A percentile compares a stretch with the other conserved stretches of the same genome.
phyloP scores from a whole-genome alignment of 2,329 filamentous ascomycete species.

The Lecanoromycetidae sp. region DNA sequence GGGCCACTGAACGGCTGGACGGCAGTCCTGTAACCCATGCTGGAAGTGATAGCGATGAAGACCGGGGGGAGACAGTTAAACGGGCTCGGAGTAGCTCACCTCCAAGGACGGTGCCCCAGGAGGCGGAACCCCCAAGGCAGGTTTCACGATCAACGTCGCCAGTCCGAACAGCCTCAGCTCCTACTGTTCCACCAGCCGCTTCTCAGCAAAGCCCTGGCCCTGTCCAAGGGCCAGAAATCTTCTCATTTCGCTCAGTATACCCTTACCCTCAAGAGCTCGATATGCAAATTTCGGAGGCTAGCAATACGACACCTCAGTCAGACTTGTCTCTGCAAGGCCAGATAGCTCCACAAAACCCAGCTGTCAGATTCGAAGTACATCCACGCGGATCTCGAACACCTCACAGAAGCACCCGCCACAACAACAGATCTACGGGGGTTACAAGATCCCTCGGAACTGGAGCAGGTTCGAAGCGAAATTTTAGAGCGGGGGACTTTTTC shows the following conservation, averaged over 20 bases:
- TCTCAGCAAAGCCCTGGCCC: constrained; percentile 18
- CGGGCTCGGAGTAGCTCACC: constrained; percentile 29
- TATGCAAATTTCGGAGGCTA: constrained; percentile 31
- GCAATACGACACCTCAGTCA: constrained; percentile 17
- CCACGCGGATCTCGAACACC: constrained; percentile 31
- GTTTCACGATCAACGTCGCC: constrained; percentile 24
- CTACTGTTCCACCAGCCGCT: constrained; percentile 18
- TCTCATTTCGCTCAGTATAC: constrained; percentile 34
- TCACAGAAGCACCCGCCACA: constrained; percentile 30
- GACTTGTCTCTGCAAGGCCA: constrained; percentile 23
- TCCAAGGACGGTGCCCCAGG: constrained; percentile 25
- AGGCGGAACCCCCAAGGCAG: constrained; percentile 23
- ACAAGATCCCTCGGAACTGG: constrained; percentile 29
- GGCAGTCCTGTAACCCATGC: constrained; percentile 26
- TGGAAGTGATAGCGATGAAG: constrained; percentile 33
- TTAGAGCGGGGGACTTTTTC: constrained; percentile 38
- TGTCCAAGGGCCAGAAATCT: constrained; percentile 26
- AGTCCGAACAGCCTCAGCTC: constrained; percentile 21
- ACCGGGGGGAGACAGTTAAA: constrained; percentile 29
- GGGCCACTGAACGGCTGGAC: constrained; percentile 40
- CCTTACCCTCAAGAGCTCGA: constrained; percentile 27
- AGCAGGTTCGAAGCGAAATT: constrained; percentile 37
- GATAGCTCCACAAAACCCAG: constrained; percentile 21
- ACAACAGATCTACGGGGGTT: constrained; percentile 27
- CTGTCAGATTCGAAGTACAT: constrained; percentile 33